Conservation (phyloP, 2,329 filamentous ascomycete genomes). For the Capronia americana region DNA sequence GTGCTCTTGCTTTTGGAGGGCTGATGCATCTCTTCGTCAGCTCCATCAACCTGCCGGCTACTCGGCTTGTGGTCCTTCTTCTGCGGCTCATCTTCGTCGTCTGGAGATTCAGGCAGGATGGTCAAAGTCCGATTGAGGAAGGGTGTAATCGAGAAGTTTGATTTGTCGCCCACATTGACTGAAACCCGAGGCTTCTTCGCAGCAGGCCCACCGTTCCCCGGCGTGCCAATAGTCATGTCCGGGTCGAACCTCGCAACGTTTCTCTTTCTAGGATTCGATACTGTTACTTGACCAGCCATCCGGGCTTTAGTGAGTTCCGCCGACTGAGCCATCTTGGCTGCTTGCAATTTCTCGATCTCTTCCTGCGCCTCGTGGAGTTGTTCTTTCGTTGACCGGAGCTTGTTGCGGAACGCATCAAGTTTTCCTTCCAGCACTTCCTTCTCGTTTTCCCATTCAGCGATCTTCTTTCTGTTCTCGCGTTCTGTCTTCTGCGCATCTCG, state of each 20-base stretch:
- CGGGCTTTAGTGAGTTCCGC: constrained; percentile 38
- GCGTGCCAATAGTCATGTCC: constrained; percentile 58
- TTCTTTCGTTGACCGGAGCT: constrained; percentile 72
- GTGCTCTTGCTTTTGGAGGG: constrained; percentile 14
- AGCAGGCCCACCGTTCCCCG: constrained; percentile 52
- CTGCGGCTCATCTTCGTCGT: constrained; percentile 38
- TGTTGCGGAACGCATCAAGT: constrained; percentile 71
- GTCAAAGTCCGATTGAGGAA: constrained; percentile 80
- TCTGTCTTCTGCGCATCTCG: constrained; percentile 56
- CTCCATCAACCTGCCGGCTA: constrained; percentile 25
- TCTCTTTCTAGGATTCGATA: constrained; percentile 48
- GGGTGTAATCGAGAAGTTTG: constrained; percentile 89
- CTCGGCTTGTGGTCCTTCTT: constrained; percentile 38
- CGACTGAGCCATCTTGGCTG: constrained; percentile 44
- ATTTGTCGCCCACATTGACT: constrained; percentile 78
- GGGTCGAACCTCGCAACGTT: constrained; percentile 52
- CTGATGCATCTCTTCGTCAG: constrained; percentile 25
- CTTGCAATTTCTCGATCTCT: constrained; percentile 54
- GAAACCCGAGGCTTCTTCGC: constrained; percentile 67
- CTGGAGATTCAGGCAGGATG: constrained; percentile 55
- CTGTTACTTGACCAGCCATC: constrained; percentile 33
- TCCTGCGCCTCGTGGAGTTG: constrained; percentile 71
- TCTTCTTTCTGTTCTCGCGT: constrained; percentile 61
- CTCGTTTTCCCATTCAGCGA: constrained; percentile 67
- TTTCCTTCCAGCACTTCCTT: constrained; percentile 72